These are phyloP conservation scores for Dactylellina sp. DNA, from an alignment of 2,329 filamentous ascomycete species.

Conservation along the genomic window DNA sequence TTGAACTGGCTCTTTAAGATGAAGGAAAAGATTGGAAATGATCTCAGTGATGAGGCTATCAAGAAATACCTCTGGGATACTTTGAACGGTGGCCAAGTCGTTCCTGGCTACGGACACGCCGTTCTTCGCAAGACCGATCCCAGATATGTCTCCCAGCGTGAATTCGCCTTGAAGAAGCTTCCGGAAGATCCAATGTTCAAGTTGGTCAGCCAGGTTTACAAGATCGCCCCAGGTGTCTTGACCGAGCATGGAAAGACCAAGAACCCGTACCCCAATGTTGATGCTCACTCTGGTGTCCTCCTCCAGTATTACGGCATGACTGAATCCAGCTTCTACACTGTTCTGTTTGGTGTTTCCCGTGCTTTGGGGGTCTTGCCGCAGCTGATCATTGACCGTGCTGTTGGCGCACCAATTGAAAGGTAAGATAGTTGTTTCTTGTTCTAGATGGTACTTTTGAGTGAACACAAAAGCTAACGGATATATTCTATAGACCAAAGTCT, in stretches of 20 bases:
- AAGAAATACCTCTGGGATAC: slow-evolving; percentile 99
- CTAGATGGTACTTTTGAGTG: background rate
- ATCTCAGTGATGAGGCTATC: slow-evolving; percentile 95
- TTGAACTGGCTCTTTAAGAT: slow-evolving; percentile 99
- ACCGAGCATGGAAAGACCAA: slow-evolving; percentile 99
- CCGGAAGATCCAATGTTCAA: slow-evolving; percentile 99
- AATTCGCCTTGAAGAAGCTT: slow-evolving; percentile 93
- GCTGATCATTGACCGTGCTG: slow-evolving; percentile 98
- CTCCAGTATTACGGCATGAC: slow-evolving; percentile 99
- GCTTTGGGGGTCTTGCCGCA: slow-evolving; percentile 98
- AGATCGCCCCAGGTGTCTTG: slow-evolving; percentile 96
- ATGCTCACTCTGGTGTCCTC: slow-evolving; percentile 98
- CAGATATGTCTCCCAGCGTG: slow-evolving; percentile 97
- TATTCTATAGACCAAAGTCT: slow-evolving; percentile 76
- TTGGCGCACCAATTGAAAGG: slow-evolving; percentile 96
- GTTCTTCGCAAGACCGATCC: slow-evolving; percentile 99
- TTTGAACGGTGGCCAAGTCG: slow-evolving; percentile 93
- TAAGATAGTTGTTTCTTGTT: slow-evolving; percentile 59
- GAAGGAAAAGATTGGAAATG: slow-evolving; percentile 93
- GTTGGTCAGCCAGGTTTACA: slow-evolving; percentile 99
- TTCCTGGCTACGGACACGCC: slow-evolving; percentile 97
- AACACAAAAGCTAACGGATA: slow-evolving; percentile 42
- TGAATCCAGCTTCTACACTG: slow-evolving; percentile 99
- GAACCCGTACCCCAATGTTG: slow-evolving; percentile 99
- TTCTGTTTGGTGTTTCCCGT: slow-evolving; percentile 98